These are phyloP conservation scores for Kwoniella dendrophila DNA, from an alignment of 768 basidiomycete genomes.

Conservation along the genomic window DNA sequence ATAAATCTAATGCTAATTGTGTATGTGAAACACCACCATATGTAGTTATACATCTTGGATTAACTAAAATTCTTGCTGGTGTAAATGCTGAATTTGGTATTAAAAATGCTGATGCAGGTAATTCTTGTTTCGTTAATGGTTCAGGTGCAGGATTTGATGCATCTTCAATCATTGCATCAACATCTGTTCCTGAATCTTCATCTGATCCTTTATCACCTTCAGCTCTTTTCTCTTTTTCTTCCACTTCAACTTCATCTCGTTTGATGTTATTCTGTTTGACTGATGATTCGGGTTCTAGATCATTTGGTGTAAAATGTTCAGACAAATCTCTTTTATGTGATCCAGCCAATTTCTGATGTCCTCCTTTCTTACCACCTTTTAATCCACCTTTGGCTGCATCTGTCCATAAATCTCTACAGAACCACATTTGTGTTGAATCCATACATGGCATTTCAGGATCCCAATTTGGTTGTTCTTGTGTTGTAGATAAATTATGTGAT, in stretches of 20 bases:
- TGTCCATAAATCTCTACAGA: conserved; percentile 97
- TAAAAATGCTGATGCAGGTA: conserved; percentile 56
- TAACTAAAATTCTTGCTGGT: conserved; percentile 88
- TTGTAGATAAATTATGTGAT: conserved; percentile 71
- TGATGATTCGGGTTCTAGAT: neutral
- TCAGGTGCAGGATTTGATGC: conserved; percentile 48
- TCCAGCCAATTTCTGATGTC: conserved; percentile 36
- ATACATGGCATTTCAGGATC: conserved; percentile 82
- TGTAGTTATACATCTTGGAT: conserved; percentile 94
- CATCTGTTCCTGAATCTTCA: conserved; percentile 52
- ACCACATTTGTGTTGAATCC: conserved; percentile 96
- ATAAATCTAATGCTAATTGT: conserved; percentile 89
- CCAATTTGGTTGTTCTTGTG: conserved; percentile 65
- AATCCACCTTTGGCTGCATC: conserved; percentile 73
- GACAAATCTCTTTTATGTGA: conserved; percentile 40
- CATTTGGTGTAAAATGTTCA: conserved; percentile 4
- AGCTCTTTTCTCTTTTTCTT: conserved; percentile 7
- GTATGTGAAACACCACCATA: conserved; percentile 98
- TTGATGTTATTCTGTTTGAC: neutral
- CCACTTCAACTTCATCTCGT: neutral
- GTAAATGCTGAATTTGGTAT: conserved; percentile 85
- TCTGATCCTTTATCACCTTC: conserved; percentile 36
- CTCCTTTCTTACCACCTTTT: conserved; percentile 53
- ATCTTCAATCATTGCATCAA: conserved; percentile 55
- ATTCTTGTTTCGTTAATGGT: conserved; percentile 48